These are phyloP conservation scores for Arthrobotrys pseudoclavata DNA, from an alignment of 2,329 filamentous ascomycete species.

Conservation along the genomic window DNA sequence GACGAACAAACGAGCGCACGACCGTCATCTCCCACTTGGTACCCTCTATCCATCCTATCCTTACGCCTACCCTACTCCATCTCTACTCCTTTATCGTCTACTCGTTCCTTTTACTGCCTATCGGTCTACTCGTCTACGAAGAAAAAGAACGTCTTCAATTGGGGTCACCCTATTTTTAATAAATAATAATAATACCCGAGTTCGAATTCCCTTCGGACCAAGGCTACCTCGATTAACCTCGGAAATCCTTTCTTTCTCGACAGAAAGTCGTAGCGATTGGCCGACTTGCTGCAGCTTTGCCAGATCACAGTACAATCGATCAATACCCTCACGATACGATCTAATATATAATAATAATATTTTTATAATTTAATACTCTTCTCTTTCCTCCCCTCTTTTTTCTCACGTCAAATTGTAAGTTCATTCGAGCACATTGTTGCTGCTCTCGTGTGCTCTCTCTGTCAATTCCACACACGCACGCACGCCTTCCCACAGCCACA, in stretches of 20 bases:
- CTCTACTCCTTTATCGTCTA: too few species aligned
- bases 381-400: not conserved
- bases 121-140: not conserved
- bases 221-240: constrained; percentile 6
- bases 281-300: constrained; percentile 37
- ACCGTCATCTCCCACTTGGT: too few species aligned
- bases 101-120: too few species aligned
- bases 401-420: not conserved
- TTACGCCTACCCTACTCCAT: too few species aligned
- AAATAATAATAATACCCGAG: not conserved
- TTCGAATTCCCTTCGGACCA: not conserved
- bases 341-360: too few species aligned
- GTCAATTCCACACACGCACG: not conserved
- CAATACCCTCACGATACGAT: not conserved
- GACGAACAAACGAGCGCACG: too few species aligned
- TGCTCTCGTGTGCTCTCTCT: not conserved
- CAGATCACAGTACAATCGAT: constrained; percentile 38
- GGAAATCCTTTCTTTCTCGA: constrained; percentile 22
- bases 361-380: too few species aligned
- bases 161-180: not conserved
- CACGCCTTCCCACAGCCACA: constrained; percentile 4
- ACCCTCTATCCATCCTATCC: too few species aligned
- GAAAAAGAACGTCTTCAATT: constrained; percentile 5
- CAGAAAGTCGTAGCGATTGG: constrained; percentile 54
- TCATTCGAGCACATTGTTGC: not conserved